Base-by-base conservation (phyloP, 768 basidiomycete genomes). In the Tubosaeta brunneosetosa region DNA sequence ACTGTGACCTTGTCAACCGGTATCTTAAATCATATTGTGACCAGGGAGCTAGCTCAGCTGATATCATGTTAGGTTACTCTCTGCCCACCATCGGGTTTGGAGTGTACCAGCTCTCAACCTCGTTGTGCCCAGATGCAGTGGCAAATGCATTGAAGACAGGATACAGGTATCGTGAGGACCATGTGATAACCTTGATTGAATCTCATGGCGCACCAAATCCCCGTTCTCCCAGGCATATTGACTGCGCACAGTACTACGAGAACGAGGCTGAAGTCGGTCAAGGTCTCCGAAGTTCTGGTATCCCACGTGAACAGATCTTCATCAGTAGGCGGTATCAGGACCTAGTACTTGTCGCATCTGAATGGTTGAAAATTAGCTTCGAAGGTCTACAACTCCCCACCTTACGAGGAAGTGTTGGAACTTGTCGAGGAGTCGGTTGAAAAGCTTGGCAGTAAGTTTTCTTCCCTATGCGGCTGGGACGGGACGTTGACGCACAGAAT, bases 281-380 rank as follows among this genome's bases (percentile, higher is more conserved):
- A 27, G 69, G 62, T 26, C 56, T 69, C 29, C 61, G 60, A 43
- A 53, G 14, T 11, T 59, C 54, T 40, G 56, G 51, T 16, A 44
- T 67, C 36, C 53, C 59, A 17, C 60, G 69, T 12, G 66, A 68
- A 29, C 42, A 71, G 22, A 40, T 69, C 43, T 67, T 68, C 45
- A 58, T 69, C 29, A 69, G 69, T 70, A 53, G 3, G 63, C 55
- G 12, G 8, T 27, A 11, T 40, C n/a, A 14, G 10, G n/a, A 32
- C 17, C 10, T 1, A 14, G 3, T 19, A 7, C n/a, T 38, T 11
- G 27, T 37, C 4, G n/a, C 6, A 29, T 29, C 37, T 58, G 42
- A 62, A 17, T 6, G 37, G 34, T 2, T n/a, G 3, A 7, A 4
- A 47, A 42, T 34, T 12, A 67, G 68, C 61, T 19, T 67, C 66